Percentiles rank a stretch among this genome's conserved stretches.
phyloP scores from a whole-genome alignment of 768 basidiomycete genomes.

The Termitomyces eurrhizus region DNA sequence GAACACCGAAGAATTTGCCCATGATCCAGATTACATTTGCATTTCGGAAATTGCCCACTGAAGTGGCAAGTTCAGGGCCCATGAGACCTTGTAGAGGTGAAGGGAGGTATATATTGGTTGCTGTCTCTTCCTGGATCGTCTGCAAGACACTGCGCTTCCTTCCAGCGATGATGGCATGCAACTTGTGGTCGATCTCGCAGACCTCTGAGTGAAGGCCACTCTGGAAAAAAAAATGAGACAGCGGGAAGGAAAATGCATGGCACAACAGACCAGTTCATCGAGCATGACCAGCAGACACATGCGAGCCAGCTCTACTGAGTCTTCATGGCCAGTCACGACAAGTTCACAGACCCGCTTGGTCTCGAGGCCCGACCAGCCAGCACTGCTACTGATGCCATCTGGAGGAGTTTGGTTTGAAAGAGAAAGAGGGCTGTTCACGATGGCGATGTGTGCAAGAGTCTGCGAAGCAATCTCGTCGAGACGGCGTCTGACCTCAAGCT shows the following conservation, averaged over 20 bases:
- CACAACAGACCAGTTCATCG: conserved; percentile 79
- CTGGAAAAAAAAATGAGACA: conserved; percentile 37
- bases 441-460: conserved; percentile 90
- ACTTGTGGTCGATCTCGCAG: conserved; percentile 92
- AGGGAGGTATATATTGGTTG: conserved; percentile 94
- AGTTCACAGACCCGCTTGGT: conserved; percentile 93
- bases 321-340: conserved; percentile 83
- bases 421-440: conserved; percentile 80
- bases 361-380: conserved; percentile 88
- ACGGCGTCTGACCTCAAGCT: conserved; percentile 74
- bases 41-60: conserved; percentile 48
- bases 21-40: conserved; percentile 92
- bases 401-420: conserved; percentile 74
- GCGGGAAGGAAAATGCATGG: neutral
- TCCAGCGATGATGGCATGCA: conserved; percentile 88
- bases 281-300: conserved; percentile 90
- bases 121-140: conserved; percentile 94
- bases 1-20: conserved; percentile 95
- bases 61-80: conserved; percentile 54
- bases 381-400: conserved; percentile 70
- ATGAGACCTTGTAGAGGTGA: conserved; percentile 85
- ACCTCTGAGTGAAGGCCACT: conserved; percentile 87
- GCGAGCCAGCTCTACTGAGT: conserved; percentile 88
- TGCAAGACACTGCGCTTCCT: conserved; percentile 86
- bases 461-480: conserved; percentile 94